These are phyloP conservation scores for Lolium perenne DNA, from an alignment of 176 grass and related monocot genomes.

Conservation along the genomic window DNA sequence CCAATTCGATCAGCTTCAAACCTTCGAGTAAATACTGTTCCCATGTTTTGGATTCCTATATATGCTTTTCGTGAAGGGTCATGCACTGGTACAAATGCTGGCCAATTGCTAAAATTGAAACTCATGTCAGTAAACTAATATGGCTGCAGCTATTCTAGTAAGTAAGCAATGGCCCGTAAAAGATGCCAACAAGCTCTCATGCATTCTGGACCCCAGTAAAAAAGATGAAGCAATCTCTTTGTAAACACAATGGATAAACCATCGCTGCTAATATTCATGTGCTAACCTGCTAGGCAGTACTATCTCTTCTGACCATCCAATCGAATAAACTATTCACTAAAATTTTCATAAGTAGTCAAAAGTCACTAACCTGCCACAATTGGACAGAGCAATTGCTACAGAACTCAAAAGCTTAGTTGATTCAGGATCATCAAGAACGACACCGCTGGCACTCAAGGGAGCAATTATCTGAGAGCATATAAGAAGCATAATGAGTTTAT, in stretches of 20 bases:
- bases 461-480: constrained; percentile 70
- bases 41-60: constrained; percentile 97
- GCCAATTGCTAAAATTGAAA: constrained; percentile 82
- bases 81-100: constrained; percentile 93
- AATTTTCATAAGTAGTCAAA: constrained; percentile 20
- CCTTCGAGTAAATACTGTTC: constrained; percentile 89
- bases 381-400: constrained; percentile 92
- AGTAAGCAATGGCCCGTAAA: not conserved
- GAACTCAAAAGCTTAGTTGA: constrained; percentile 98
- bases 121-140: constrained; percentile 32
- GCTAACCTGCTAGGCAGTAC: not conserved
- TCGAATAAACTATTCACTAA: not conserved
- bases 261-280: constrained; percentile 1
- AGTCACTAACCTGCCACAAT: constrained; percentile 85
- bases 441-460: constrained; percentile 88
- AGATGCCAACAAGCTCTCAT: too few species aligned
- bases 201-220: too few species aligned
- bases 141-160: constrained; percentile 4
- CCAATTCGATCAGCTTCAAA: constrained; percentile 97
- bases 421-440: constrained; percentile 94
- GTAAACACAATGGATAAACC: not conserved
- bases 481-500: constrained; percentile 43
- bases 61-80: constrained; percentile 94
- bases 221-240: not conserved
- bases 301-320: constrained; percentile 22